These are phyloP conservation scores for Fusarium mangiferae DNA, from an alignment of 2,329 filamentous ascomycete species.

Conservation along the genomic window DNA sequence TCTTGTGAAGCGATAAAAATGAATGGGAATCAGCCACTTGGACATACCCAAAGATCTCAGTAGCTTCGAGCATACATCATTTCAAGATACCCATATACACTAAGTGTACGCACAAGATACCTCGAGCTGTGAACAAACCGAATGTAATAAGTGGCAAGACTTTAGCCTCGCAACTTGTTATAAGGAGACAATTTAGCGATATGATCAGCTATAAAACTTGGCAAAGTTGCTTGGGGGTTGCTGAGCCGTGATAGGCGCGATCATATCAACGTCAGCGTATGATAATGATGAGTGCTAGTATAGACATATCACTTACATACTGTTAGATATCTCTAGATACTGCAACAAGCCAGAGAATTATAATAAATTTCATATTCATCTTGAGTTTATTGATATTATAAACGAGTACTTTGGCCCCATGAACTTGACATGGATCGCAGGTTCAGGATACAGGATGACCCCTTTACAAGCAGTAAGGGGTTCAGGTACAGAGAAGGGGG, in stretches of 20 bases:
- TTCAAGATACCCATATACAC: background rate
- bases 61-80: background rate
- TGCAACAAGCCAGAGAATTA: too few species aligned
- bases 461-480: slow-evolving; percentile 42
- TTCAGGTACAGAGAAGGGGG: slow-evolving; percentile 20
- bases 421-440: background rate
- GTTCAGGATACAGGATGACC: slow-evolving; percentile 34
- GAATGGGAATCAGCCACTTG: too few species aligned
- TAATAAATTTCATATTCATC: background rate
- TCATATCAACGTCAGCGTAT: background rate
- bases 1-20: background rate
- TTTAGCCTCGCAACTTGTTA: background rate
- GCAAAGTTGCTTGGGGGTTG: background rate
- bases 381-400: background rate
- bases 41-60: background rate
- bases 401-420: background rate
- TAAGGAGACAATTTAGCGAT: background rate
- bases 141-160: background rate
- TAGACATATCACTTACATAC: background rate
- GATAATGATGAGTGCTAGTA: background rate
- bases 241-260: background rate
- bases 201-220: background rate
- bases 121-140: background rate
- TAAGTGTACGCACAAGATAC: background rate
- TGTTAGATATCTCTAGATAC: background rate